Base-by-base conservation (phyloP, 2,329 filamentous ascomycete genomes). In the Colletotrichum chrysophilum region DNA sequence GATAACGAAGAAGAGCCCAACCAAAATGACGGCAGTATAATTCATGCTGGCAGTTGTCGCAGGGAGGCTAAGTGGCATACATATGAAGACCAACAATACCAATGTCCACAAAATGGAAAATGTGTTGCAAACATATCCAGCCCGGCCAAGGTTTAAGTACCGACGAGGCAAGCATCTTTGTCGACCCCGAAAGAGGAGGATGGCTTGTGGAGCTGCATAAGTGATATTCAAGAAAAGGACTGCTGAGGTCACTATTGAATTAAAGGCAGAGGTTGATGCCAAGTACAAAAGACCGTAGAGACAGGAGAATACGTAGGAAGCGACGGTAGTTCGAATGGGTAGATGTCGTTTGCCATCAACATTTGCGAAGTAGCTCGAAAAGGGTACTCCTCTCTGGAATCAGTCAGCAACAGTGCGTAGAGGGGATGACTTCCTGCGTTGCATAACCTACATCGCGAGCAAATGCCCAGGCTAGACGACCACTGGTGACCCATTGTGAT, bases 251-350 rank as follows among this genome's bases (percentile, higher is more conserved):
- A 84, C 79, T 56, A 84, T 83, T 0, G 82, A 83, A 69, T 83
- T 84, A 75, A 83, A 84, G 1, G 83, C 83, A 4, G 77, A 75
- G 1, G 79, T 82, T 30, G 75, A 79, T 1, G 80, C 81, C 24
- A 84, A 75, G 48, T 84, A 84, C 7, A 84, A 67, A 1, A 84
- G 70, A 6, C 83, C 83, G 38, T 83, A 84, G 6, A 83, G 32
- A 43, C 71, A 66, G 32, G 77, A 79, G 69, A 84, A 82, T 2
- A 48, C 70, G 7, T 78, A 76, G 0, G 82, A 80, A 4, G 80
- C 72, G 7, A 82, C 34, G 0, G 82, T 84, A 4, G 82, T 79
- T 3, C 80, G 78, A 10, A 83, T 72, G 7, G 83, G 83, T 34
- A 82, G 80, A 7, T 79, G 71, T 18, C 26, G 52, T 13, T 38